phyloP scores from a whole-genome alignment of 2,329 filamentous ascomycete species.

The Ceratocystis colombiana region DNA sequence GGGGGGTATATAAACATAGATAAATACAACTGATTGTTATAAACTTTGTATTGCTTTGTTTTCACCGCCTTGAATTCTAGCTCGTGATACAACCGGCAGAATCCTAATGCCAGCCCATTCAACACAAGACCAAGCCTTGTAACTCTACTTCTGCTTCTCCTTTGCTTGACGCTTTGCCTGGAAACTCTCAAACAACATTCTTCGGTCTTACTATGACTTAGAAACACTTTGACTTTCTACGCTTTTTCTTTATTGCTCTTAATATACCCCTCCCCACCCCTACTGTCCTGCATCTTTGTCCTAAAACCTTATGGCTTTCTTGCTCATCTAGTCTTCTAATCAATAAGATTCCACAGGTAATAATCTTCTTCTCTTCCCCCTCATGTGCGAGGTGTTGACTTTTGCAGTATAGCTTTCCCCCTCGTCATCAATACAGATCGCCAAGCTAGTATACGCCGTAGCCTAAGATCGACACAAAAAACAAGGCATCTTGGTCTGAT shows the following conservation, averaged over 20 bases:
- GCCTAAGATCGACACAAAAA: neutral
- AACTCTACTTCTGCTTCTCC: neutral
- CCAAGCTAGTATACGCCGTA: neutral
- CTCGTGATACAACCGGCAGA: conserved; percentile 25
- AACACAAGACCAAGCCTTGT: neutral
- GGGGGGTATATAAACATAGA: neutral
- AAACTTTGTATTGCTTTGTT: neutral
- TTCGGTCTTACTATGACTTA: neutral
- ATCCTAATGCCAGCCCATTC: conserved; percentile 19
- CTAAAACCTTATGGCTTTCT: neutral
- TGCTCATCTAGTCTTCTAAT: neutral
- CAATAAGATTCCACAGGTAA: neutral
- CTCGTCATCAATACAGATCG: neutral
- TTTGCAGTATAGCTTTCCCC: neutral
- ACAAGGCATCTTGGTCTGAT: neutral
- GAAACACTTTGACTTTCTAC: neutral
- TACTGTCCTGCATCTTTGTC: too few species aligned
- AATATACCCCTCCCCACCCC: conserved; percentile 7
- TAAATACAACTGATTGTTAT: neutral
- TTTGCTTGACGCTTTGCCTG: conserved; percentile 11
- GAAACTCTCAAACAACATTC: conserved; percentile 1
- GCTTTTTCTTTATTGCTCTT: neutral
- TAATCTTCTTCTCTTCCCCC: neutral
- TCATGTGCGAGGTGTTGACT: neutral
- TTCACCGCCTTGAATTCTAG: conserved; percentile 20